These are phyloP conservation scores for Pythium brachiatum DNA, from an alignment of 352 stramenopile species.

Conservation along the genomic window DNA sequence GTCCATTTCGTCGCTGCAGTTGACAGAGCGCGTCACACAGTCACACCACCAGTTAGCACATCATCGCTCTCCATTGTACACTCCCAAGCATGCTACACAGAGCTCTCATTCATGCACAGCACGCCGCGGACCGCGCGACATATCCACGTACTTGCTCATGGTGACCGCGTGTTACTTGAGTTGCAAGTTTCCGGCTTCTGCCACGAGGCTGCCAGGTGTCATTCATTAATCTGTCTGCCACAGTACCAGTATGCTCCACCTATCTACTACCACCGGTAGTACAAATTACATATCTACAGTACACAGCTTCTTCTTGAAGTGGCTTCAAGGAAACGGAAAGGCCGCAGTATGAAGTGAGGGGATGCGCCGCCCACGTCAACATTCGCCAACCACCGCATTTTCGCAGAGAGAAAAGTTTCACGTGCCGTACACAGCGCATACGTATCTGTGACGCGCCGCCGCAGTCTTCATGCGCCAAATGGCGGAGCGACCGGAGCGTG, in stretches of 20 bases:
- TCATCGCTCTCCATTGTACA: not conserved
- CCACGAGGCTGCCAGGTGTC: conserved; percentile 24
- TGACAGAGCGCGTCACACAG: not conserved
- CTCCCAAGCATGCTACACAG: not conserved
- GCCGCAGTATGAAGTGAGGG: conserved; percentile 5
- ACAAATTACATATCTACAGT: conserved; percentile 12
- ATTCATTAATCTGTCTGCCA: conserved; percentile 20
- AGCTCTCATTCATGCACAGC: not conserved
- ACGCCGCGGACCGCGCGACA: not conserved
- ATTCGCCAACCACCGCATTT: not conserved
- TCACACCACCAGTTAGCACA: not conserved
- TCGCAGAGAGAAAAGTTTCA: conserved; percentile 3
- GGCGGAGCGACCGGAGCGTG: too few species aligned
- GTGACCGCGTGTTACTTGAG: conserved; percentile 15
- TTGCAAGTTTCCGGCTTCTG: conserved; percentile 19
- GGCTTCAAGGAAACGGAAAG: conserved; percentile 28
- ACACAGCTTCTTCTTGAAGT: conserved; percentile 16
- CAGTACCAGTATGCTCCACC: conserved; percentile 11
- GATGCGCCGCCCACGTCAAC: not conserved
- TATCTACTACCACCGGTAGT: not conserved
- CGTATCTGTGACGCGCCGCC: conserved; percentile 17
- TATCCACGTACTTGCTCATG: conserved; percentile 31
- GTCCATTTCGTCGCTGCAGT: conserved; percentile 84
- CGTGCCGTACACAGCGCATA: conserved; percentile 10
- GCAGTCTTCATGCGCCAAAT: not conserved